phyloP scores from a whole-genome alignment of 2,329 filamentous ascomycete genomes.

The Penicillium sp. region DNA sequence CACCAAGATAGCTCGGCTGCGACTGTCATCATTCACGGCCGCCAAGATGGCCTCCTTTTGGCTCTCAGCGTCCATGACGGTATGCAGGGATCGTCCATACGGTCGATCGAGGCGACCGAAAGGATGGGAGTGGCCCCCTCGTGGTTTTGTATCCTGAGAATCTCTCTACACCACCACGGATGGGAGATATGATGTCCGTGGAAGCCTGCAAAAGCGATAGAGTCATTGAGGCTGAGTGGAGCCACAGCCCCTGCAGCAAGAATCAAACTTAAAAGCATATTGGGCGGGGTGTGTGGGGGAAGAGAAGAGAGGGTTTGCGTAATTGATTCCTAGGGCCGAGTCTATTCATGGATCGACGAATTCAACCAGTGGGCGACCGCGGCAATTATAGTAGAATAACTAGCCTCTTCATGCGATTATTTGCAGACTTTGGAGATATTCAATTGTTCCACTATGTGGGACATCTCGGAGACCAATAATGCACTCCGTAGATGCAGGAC shows the following conservation, averaged over 20 bases:
- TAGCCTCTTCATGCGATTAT: not conserved
- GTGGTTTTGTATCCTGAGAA: constrained; percentile 14
- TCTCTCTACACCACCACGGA: constrained; percentile 4
- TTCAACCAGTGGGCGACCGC: not conserved
- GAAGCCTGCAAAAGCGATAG: constrained; percentile 7
- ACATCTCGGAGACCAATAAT: not conserved
- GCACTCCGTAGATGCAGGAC: not conserved
- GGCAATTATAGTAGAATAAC: not conserved
- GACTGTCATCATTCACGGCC: constrained; percentile 14
- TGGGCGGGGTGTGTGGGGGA: constrained; percentile 6
- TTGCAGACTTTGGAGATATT: not conserved
- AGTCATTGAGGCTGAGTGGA: constrained; percentile 2
- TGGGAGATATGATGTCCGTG: constrained; percentile 1
- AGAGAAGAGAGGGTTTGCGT: not conserved
- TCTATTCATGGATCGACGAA: constrained; percentile 16
- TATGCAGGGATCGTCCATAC: constrained; percentile 6
- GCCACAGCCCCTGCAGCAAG: constrained; percentile 1
- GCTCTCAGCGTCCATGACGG: constrained; percentile 9
- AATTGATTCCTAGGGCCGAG: constrained; percentile 12
- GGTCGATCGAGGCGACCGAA: not conserved
- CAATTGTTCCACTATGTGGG: not conserved
- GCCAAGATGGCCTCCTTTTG: not conserved
- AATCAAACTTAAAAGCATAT: not conserved
- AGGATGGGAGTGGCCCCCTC: not conserved
- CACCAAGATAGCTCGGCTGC: constrained; percentile 19